Conservation (phyloP, 768 basidiomycete species). For the Macrolepiota dolichaula region DNA sequence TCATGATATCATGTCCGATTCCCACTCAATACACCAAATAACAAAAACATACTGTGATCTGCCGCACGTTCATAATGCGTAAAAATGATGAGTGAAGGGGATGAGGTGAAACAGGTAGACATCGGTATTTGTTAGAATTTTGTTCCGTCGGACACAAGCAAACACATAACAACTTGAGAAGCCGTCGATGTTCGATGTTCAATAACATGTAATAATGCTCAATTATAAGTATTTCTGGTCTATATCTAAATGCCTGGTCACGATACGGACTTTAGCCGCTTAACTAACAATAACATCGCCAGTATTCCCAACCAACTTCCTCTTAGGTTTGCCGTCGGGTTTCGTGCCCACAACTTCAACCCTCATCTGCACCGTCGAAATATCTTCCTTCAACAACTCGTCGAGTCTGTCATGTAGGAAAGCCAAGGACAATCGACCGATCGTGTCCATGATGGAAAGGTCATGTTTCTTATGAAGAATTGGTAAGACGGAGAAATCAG, state of each 20-base stretch:
- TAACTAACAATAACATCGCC: constrained; percentile 43
- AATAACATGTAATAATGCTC: neutral
- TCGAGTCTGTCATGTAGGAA: constrained; percentile 41
- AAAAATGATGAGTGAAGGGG: neutral
- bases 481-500: constrained; percentile 46
- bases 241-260: neutral
- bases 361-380: constrained; percentile 34
- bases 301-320: constrained; percentile 36
- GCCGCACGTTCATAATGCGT: constrained; percentile 41
- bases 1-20: neutral
- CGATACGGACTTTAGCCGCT: neutral
- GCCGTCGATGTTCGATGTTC: neutral
- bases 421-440: constrained; percentile 34
- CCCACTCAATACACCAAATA: neutral
- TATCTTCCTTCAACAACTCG: constrained; percentile 22
- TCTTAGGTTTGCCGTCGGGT: constrained; percentile 42
- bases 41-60: constrained; percentile 31
- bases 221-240: neutral
- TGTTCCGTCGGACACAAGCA: neutral
- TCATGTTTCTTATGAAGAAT: constrained; percentile 31
- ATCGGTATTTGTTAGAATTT: constrained; percentile 1
- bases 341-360: constrained; percentile 36
- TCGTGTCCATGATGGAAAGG: constrained; percentile 29
- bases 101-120: neutral
- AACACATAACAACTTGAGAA: neutral